Base-by-base conservation (phyloP, 495 filamentous ascomycete species). In the Hypoxylon rickii region DNA sequence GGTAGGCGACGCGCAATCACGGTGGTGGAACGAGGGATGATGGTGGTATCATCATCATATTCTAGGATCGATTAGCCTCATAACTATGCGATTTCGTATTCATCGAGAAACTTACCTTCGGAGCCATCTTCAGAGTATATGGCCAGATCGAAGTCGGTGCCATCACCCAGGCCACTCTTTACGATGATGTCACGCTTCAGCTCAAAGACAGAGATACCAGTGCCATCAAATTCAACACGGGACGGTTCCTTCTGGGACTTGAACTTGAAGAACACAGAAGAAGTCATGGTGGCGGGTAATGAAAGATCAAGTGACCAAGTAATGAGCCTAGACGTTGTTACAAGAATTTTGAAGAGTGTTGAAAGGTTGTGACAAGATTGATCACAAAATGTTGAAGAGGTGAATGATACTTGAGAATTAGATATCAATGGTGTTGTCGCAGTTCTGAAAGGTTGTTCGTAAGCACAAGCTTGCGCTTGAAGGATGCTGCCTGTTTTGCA, bases 221-320 rank as follows among this genome's bases (percentile, higher is more conserved):
- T 97, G 67, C 94, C 94, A 76, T 99, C 94, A 76, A 99, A 99
- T 64, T 90, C 87, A 54, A 99, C 89, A 69, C 92, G 81, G 17
- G 90, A 88, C 48, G 93, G 89, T 71, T 97, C 95, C 75, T 93
- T 96, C 70, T 94, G 90, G 52, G 93, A 97, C 80, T 97, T 97
- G 88, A 97, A 99, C 77, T 96, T 96, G 88, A 96, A 97, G 77
- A 96, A 97, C 70, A 99, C 92, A 58, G 92, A 97, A 49, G 95
- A 97, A 75, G 92, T 82, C 94, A 98, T 98, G 71, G 65, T 87
- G 76, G 47, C n/a, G 32, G n/a, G 6, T 57, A n/a, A n/a, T 37
- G 32, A 50, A 4, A 29, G 24, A n/a, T n/a, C n/a, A n/a, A n/a
- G n/a, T n/a, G n/a, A n/a, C n/a, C n/a, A n/a, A n/a, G 29, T 48